These are phyloP conservation scores for Boletus reticuloceps DNA, from an alignment of 768 basidiomycete species.

Conservation along the genomic window DNA sequence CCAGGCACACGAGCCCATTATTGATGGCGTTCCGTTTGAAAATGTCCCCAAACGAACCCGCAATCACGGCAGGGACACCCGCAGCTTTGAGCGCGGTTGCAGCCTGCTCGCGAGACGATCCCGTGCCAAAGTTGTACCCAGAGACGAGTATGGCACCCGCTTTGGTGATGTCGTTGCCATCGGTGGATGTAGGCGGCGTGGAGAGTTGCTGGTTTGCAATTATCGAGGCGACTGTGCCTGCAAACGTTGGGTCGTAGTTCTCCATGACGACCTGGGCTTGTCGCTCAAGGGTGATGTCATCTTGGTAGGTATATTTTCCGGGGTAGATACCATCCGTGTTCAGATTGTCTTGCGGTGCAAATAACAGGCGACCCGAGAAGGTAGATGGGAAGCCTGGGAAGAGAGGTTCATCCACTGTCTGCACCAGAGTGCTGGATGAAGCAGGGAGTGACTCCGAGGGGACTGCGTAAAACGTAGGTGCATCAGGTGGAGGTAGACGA, in stretches of 20 bases:
- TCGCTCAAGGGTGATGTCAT: conserved; percentile 92
- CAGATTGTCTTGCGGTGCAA: conserved; percentile 93
- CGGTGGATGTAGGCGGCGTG: too few relatives aligned
- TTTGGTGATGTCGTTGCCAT: conserved; percentile 33
- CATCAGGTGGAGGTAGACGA: conserved; percentile 45
- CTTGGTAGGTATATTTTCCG: conserved; percentile 98
- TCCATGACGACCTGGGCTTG: conserved; percentile 99
- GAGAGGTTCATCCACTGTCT: conserved; percentile 53
- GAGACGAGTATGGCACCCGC: conserved; percentile 79
- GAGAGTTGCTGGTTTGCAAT: conserved; percentile 26
- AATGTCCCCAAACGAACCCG: conserved; percentile 99
- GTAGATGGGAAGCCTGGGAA: conserved; percentile 78
- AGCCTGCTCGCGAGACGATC: conserved; percentile 97
- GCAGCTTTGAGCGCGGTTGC: conserved; percentile 96
- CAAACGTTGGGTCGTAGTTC: conserved; percentile 93
- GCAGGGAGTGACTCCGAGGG: conserved; percentile 29
- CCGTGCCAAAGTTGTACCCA: conserved; percentile 98
- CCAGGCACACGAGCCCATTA: conserved; percentile 94
- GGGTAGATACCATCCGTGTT: conserved; percentile 99
- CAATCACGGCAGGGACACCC: conserved; percentile 88
- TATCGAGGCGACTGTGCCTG: conserved; percentile 60
- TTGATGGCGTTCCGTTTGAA: conserved; percentile 99
- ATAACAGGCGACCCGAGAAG: conserved; percentile 86
- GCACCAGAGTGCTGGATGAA: conserved; percentile 26
- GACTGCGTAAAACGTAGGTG: conserved; percentile 59